These are phyloP conservation scores for Neonectria neomacrospora DNA, from an alignment of 2,329 filamentous ascomycete genomes.

Conservation along the genomic window DNA sequence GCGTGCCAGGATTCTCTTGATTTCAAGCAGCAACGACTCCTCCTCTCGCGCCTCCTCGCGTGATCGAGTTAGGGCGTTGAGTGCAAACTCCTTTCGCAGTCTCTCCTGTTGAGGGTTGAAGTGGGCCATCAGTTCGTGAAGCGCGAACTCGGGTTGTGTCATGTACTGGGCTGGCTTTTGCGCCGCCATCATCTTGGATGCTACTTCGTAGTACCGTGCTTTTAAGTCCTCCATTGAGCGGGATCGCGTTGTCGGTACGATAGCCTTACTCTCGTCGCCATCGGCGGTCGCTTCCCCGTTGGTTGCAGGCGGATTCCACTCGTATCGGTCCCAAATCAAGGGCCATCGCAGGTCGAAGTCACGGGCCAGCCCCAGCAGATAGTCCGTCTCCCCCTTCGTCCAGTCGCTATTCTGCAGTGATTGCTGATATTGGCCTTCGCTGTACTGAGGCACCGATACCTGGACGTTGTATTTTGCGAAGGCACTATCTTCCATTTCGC, in stretches of 20 bases:
- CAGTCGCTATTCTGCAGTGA: constrained; percentile 81
- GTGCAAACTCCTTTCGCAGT: constrained; percentile 84
- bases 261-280: constrained; percentile 61
- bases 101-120: constrained; percentile 86
- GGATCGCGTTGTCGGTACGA: constrained; percentile 62
- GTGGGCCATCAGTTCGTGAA: constrained; percentile 86
- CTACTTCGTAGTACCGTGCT: constrained; percentile 87
- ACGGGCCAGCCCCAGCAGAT: constrained; percentile 78
- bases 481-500: constrained; percentile 65
- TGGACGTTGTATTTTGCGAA: constrained; percentile 92
- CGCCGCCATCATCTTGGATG: constrained; percentile 82
- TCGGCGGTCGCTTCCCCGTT: constrained; percentile 59
- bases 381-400: constrained; percentile 94
- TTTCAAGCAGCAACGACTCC: constrained; percentile 86
- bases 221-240: constrained; percentile 93
- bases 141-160: constrained; percentile 83
- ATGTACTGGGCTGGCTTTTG: constrained; percentile 86
- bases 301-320: constrained; percentile 67
- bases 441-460: constrained; percentile 82
- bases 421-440: constrained; percentile 84
- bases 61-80: constrained; percentile 80
- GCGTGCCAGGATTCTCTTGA: constrained; percentile 89
- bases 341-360: constrained; percentile 92
- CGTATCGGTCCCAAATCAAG: constrained; percentile 91
- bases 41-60: constrained; percentile 93